Base-by-base conservation (phyloP, 495 filamentous ascomycete species). In the Xylaria flabelliformis region DNA sequence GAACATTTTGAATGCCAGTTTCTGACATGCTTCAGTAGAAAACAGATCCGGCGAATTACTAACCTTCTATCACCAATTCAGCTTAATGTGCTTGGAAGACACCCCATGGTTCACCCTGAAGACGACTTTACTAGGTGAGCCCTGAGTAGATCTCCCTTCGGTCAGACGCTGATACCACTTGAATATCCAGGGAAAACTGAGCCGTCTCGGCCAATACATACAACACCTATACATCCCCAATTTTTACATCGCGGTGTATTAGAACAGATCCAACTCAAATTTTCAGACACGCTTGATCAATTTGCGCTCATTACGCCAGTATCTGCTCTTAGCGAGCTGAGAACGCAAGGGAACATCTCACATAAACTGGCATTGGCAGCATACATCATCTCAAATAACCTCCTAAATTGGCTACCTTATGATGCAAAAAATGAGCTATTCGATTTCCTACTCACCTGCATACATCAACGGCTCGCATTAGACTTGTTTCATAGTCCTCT, bases 401-500 rank as follows among this genome's bases (percentile, higher is more conserved):
- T 29, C n/a, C n/a, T n/a, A n/a, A n/a, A n/a, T n/a, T n/a, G n/a
- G n/a, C n/a, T n/a, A n/a, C n/a, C n/a, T n/a, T n/a, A n/a, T n/a
- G n/a, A n/a, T n/a, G n/a, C n/a, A n/a, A n/a, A n/a, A n/a, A n/a
- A n/a, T n/a, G n/a, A 72, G 15, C 17, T 67, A 12, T 36, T 73
- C 51, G 8, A 62, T 17, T 26, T 75, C 2, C 3, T 73, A 34
- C 56, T 74, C 6, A 13, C 44, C 7, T 64, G 55, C 19, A 44
- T 69, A 21, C 72, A 69, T 1, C 26, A 51, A 13, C 0, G 5
- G 8, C 17, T 64, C 17, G 42, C 74, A 6, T 15, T 12, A 12
- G 39, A 26, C 7, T 39, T 72, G 0, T 74, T 74, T 34, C 55
- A 58, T 12, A 67, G 56, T 19, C 36, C 70, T 26, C 29, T 64